phyloP scores from a whole-genome alignment of 805 yeast species.

The Cyberlindnera suaveolens region DNA sequence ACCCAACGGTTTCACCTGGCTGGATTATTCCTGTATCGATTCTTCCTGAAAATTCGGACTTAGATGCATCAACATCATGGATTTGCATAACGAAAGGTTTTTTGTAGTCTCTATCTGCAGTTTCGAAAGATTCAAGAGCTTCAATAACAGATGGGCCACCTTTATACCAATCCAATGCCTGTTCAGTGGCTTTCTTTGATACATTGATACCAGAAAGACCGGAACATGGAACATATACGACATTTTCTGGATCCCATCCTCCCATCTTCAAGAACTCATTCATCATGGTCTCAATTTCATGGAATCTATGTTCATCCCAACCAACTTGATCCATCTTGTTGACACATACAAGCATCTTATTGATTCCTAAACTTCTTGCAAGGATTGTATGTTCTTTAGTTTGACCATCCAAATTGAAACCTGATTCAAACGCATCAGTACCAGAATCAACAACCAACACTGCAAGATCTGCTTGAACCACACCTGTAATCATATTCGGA shows the following conservation, averaged over 20 bases:
- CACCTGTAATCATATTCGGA: constrained; percentile 95
- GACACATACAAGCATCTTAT: constrained; percentile 81
- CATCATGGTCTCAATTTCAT: constrained; percentile 72
- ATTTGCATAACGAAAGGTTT: constrained; percentile 87
- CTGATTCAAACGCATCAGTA: constrained; percentile 93
- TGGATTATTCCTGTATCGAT: constrained; percentile 89
- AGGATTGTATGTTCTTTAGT: constrained; percentile 92
- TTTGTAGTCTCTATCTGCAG: constrained; percentile 75
- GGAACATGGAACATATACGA: constrained; percentile 85
- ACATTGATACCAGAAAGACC: constrained; percentile 92
- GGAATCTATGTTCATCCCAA: constrained; percentile 78
- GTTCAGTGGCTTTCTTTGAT: constrained; percentile 70
- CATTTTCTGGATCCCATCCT: constrained; percentile 78
- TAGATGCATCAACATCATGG: constrained; percentile 78
- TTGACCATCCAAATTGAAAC: constrained; percentile 92
- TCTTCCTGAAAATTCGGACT: constrained; percentile 91
- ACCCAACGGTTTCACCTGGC: constrained; percentile 86
- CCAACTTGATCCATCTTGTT: constrained; percentile 94
- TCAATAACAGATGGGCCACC: constrained; percentile 75
- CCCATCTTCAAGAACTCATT: constrained; percentile 78
- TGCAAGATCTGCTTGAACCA: constrained; percentile 91
- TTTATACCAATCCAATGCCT: constrained; percentile 29
- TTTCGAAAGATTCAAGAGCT: constrained; percentile 80
- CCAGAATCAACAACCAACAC: constrained; percentile 88
- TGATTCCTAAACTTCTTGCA: constrained; percentile 86